Conservation (phyloP, 2,329 filamentous ascomycete species). For the Aphanocladium album region DNA sequence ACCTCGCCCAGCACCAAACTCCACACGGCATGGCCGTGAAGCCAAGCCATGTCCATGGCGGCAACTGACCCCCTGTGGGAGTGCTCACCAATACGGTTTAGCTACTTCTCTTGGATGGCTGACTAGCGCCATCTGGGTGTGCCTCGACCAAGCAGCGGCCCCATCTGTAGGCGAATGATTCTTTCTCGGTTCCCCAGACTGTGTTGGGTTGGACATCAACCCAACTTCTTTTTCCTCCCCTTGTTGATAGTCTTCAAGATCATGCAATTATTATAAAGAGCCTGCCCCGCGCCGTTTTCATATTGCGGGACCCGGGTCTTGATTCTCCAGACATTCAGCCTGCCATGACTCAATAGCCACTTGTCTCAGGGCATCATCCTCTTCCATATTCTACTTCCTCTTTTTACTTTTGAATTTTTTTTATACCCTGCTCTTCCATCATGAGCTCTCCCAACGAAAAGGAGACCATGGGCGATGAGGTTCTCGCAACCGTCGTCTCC, state of each 20-base stretch:
- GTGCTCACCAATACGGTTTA: neutral
- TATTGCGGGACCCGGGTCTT: neutral
- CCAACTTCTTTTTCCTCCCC: neutral
- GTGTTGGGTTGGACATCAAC: neutral
- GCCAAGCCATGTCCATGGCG: neutral
- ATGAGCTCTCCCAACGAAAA: neutral
- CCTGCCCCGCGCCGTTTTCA: neutral
- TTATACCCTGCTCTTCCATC: neutral
- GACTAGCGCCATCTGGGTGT: neutral
- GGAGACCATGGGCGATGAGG: neutral
- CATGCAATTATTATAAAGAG: conserved; percentile 1
- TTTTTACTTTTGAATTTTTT: neutral
- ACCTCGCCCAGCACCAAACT: neutral
- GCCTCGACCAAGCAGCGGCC: neutral
- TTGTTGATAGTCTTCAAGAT: neutral
- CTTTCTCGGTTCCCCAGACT: neutral
- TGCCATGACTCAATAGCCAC: conserved; percentile 3
- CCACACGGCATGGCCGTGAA: conserved; percentile 2
- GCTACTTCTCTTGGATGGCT: neutral
- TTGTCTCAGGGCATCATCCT: neutral
- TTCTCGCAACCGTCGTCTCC: neutral
- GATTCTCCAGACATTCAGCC: conserved; percentile 1
- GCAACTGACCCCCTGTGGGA: neutral
- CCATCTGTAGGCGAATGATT: neutral
- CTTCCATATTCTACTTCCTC: neutral